Evolutionary conservation across 306 rosid genomes (phyloP), one percentile per base, ranked within the genome.

Genomic region (Trifolium fragiferum): DNA sequence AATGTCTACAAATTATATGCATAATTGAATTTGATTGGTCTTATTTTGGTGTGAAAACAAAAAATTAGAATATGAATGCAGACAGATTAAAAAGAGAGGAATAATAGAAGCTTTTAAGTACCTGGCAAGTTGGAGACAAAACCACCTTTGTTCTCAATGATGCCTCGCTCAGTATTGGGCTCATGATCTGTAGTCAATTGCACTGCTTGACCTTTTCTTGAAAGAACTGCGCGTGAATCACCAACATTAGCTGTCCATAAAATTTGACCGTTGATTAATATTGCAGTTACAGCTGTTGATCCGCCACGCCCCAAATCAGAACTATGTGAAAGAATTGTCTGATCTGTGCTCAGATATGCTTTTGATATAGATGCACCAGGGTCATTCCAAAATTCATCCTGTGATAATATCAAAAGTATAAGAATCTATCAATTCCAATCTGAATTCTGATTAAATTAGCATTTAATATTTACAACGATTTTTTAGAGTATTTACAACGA

Each of bases 61-160:
- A 70, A 74, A 74, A 68, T 12, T 46, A 57, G 61, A 58, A 74
- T 44, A 7, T 74, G 58, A 21, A 81, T n/a, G 47, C 46, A 38
- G 7, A 57, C n/a, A 64, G 38, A 37, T 38, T 65, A 46, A 8
- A 55, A 10, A 57, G 23, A 40, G 49, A 50, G 41, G 49, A 74
- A 57, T 23, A 80, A 37, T 2, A 46, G 25, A 41, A 65, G 54
- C 68, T 21, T 49, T 25, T 21, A 58, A 58, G 65, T 79, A 90
- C 98, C 96, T 90, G 98, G 98, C 85, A 92, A 73, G 85, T 92
- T 90, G 58, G 98, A 92, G 84, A 92, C 96, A 69, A 92, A 92
- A 79, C 98, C 98, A 50, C 98, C 98, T 86, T 77, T 90, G 78
- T 83, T 81, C 83, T 92, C 98, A 25, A 92, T 92, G 83, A 68